Conservation (phyloP, 345 rosid species). For the Capsella bursapastoris region DNA sequence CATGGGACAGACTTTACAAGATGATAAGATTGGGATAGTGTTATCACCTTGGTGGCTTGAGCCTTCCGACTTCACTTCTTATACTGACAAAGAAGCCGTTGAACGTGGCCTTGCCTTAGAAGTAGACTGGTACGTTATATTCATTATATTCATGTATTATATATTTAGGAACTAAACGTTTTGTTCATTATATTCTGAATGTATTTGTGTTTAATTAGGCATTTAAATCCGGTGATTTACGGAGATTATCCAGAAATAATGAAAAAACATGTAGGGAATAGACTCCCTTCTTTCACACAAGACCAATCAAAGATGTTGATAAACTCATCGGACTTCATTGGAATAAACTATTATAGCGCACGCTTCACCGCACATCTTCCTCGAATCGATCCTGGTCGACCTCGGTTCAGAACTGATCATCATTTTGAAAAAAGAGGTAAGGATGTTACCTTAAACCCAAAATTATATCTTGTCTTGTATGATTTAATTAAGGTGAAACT, state of each 20-base stretch:
- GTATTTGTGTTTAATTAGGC: conserved; percentile 17
- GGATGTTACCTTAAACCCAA: not conserved
- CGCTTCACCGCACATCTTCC: conserved; percentile 24
- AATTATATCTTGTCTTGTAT: not conserved
- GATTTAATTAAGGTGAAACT: not conserved
- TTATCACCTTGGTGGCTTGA: conserved; percentile 36
- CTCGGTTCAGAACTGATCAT: conserved; percentile 30
- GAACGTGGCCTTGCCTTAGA: conserved; percentile 32
- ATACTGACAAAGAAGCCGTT: conserved; percentile 33
- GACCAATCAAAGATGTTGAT: conserved; percentile 39
- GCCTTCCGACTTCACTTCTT: conserved; percentile 31
- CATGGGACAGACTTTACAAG: conserved; percentile 23
- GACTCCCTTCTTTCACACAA: conserved; percentile 31
- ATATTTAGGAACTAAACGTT: not conserved
- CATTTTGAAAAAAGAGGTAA: conserved; percentile 22
- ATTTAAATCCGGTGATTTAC: conserved; percentile 32
- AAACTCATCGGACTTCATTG: conserved; percentile 35
- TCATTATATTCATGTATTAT: not conserved
- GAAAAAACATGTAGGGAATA: conserved; percentile 26
- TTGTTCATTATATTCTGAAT: not conserved
- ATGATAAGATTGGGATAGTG: conserved; percentile 44
- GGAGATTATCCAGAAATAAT: conserved; percentile 38
- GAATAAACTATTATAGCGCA: conserved; percentile 31
- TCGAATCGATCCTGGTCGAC: not conserved
- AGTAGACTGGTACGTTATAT: conserved; percentile 26